These are phyloP conservation scores for Fraxinus baroniana DNA, from an alignment of 305 asterid species.

Conservation along the genomic window DNA sequence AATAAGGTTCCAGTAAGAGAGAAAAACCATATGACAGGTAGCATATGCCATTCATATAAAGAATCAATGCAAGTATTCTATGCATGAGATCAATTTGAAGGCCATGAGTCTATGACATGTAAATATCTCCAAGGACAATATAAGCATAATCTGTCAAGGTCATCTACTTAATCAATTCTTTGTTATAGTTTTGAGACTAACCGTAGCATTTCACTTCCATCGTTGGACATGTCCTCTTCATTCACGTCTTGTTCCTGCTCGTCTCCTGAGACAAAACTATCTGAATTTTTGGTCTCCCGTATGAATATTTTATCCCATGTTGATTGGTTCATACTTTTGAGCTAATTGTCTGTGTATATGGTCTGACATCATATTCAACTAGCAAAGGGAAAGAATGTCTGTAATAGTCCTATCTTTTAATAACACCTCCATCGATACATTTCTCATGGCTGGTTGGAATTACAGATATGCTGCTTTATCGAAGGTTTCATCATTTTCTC, in stretches of 20 bases:
- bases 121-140: background rate
- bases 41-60: background rate
- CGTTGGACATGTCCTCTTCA: background rate
- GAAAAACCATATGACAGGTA: background rate
- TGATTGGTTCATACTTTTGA: background rate
- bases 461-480: background rate
- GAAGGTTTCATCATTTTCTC: background rate
- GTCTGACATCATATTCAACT: background rate
- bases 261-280: background rate
- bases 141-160: background rate
- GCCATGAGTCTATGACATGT: background rate
- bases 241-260: background rate
- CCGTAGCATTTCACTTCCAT: background rate
- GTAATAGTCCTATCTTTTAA: background rate
- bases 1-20: background rate
- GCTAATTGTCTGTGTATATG: background rate
- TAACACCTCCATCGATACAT: background rate
- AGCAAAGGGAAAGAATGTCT: background rate
- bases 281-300: background rate
- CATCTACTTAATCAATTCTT: background rate
- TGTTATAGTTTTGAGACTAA: background rate
- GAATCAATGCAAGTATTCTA: background rate
- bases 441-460: background rate
- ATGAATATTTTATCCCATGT: background rate
- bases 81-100: background rate